Evolutionary conservation across 495 filamentous ascomycete genomes (phyloP), one percentile per base, ranked within the genome.

Genomic region (Aspergillus leporis): DNA sequence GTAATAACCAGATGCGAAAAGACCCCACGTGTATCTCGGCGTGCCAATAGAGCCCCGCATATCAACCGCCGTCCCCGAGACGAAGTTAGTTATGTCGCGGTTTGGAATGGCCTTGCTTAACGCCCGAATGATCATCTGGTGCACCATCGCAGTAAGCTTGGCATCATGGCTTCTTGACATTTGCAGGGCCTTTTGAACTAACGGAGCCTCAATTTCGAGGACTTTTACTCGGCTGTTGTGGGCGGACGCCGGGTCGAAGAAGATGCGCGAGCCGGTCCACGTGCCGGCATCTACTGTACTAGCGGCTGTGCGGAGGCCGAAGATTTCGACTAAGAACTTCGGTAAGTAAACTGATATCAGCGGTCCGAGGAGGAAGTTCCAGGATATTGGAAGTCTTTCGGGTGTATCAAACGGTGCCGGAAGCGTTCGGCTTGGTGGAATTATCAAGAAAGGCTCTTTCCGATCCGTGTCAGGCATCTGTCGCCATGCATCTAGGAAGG

Each of bases 141-240:
- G 61, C 1, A 67, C 30, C 2, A 61, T 38, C 1, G 58, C 64
- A 0, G 64, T 67, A 0, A 67, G 31, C 40, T 61, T 64, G n/a
- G 52, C 58, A 5, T 51, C 31, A 4, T 58, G 55, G 9, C 23
- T 40, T 31, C 61, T 48, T 46, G 58, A 64, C n/a, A 43, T 38
- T 46, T 6, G n/a, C 30, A 67, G 22, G 1, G 61, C 51, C 8
- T 32, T 43, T 19, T 52, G n/a, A 0, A 67, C 19, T 7, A 55
- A 14, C 28, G 36, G 32, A 2, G 22, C 38, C 6, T 53, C 13
- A 0, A 66, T 41, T 3, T 60, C 8, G 9, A 66, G 60, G 23
- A 61, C 31, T 25, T 61, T 22, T 19, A 47, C 56, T 10, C 54
- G 51, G 21, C 56, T 63, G 25, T 32, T 53, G 38, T 58, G 58